A percentile compares a stretch with the other conserved stretches of the same genome.
These are phyloP conservation scores for Nyssa sinensis DNA, from an alignment of 148 eudicot genomes.

Conservation along the genomic window DNA sequence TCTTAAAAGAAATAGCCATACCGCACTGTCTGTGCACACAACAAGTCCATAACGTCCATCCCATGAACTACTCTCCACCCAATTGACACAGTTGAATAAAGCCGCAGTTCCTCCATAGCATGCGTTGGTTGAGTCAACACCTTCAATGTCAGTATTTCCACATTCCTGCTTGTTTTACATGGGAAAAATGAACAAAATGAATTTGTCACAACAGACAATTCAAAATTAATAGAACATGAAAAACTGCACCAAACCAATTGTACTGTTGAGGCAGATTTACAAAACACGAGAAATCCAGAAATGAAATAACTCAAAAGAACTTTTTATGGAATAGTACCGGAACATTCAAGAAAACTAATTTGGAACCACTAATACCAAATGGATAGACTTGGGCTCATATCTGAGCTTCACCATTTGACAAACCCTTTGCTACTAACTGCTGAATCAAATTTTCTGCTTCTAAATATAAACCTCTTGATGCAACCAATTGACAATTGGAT, in stretches of 20 bases:
- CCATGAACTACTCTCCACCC: slow-evolving; percentile 99
- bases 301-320: background rate
- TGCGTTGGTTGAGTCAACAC: slow-evolving; percentile 97
- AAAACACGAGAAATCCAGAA: background rate
- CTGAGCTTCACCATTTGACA: background rate
- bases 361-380: background rate
- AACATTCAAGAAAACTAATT: background rate
- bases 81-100: slow-evolving; percentile 85
- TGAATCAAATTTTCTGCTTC: background rate
- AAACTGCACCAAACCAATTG: background rate
- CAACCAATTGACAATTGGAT: background rate
- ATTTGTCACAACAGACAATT: background rate
- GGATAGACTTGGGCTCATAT: background rate
- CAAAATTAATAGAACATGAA: background rate
- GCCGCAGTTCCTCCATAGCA: slow-evolving; percentile 99
- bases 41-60: slow-evolving; percentile 98
- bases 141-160: slow-evolving; percentile 97
- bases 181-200: slow-evolving; percentile 14
- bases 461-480: background rate
- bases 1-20: slow-evolving; percentile 34
- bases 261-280: background rate
- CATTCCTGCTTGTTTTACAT: slow-evolving; percentile 42
- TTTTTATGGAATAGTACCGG: background rate
- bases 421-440: background rate
- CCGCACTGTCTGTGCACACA: slow-evolving; percentile 98